These are phyloP conservation scores for Myotisia sp. DNA, from an alignment of 2,329 filamentous ascomycete genomes.

Conservation along the genomic window DNA sequence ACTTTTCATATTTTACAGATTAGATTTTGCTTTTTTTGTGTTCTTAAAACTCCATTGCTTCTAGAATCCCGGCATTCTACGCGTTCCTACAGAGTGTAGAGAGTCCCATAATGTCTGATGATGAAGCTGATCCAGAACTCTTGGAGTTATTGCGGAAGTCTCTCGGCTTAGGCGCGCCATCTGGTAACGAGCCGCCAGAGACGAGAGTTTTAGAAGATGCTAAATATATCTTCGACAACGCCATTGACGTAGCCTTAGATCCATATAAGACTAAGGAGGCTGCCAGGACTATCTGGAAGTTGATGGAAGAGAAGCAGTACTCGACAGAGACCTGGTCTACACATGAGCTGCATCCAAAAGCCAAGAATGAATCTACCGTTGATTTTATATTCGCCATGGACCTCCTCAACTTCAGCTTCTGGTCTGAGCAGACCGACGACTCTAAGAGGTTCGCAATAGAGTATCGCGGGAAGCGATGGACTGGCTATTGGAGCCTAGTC, in stretches of 20 bases:
- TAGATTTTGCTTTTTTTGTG: too few species aligned
- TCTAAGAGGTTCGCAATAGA: constrained; percentile 63
- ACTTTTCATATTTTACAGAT: too few species aligned
- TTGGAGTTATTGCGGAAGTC: constrained; percentile 74
- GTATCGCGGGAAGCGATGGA: constrained; percentile 71
- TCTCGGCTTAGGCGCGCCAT: constrained; percentile 47
- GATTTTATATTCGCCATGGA: constrained; percentile 98
- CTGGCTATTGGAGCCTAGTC: constrained; percentile 89
- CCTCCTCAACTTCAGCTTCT: constrained; percentile 91
- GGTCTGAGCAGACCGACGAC: constrained; percentile 57
- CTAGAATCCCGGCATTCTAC: too few species aligned
- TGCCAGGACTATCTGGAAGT: constrained; percentile 59
- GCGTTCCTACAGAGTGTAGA: too few species aligned
- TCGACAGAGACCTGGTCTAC: constrained; percentile 74
- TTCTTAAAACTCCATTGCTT: too few species aligned
- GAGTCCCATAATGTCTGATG: too few species aligned
- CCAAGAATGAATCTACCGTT: constrained; percentile 63
- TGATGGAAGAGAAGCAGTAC: constrained; percentile 75
- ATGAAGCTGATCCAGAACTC: constrained; percentile 79
- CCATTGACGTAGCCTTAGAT: constrained; percentile 81
- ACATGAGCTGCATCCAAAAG: constrained; percentile 78
- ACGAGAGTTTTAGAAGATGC: constrained; percentile 72
- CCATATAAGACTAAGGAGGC: constrained; percentile 70
- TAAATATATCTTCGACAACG: constrained; percentile 78
- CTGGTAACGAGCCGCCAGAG: constrained; percentile 46